Evolutionary conservation across 2,329 filamentous ascomycete genomes (phyloP).

Genomic region (Calonectria montana): DNA sequence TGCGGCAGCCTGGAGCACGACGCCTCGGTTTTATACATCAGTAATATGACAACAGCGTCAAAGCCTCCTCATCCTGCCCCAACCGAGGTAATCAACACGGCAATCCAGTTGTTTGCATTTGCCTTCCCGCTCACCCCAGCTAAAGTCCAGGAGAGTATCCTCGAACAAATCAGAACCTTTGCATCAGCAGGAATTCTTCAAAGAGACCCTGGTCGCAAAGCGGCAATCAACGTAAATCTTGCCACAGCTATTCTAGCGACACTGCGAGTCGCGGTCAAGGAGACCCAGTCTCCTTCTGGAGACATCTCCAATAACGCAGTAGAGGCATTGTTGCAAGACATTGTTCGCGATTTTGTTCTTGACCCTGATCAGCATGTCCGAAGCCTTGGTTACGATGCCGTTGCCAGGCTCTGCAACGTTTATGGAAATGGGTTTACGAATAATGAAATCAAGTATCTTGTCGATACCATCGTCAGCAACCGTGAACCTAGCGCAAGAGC

Average conservation of each 20-base stretch:
- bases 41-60: conserved; percentile 55
- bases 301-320: conserved; percentile 80
- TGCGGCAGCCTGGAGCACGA: conserved; percentile 91
- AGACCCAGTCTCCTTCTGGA: conserved; percentile 78
- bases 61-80: conserved; percentile 79
- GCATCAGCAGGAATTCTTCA: conserved; percentile 83
- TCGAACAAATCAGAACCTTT: conserved; percentile 93
- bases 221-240: conserved; percentile 91
- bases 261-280: conserved; percentile 85
- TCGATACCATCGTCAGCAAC: conserved; percentile 95
- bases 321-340: conserved; percentile 85
- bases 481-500: conserved; percentile 92
- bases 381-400: conserved; percentile 83
- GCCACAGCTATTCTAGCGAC: conserved; percentile 83
- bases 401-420: conserved; percentile 85
- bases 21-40: conserved; percentile 81
- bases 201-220: conserved; percentile 87
- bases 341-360: conserved; percentile 77
- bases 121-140: conserved; percentile 88
- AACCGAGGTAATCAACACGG: conserved; percentile 94
- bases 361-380: conserved; percentile 89
- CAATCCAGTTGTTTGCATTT: conserved; percentile 92
- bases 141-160: conserved; percentile 94
- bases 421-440: conserved; percentile 92
- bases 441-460: conserved; percentile 87